Conservation (phyloP, 2,329 filamentous ascomycete species). For the Colletotrichum tabaci region DNA sequence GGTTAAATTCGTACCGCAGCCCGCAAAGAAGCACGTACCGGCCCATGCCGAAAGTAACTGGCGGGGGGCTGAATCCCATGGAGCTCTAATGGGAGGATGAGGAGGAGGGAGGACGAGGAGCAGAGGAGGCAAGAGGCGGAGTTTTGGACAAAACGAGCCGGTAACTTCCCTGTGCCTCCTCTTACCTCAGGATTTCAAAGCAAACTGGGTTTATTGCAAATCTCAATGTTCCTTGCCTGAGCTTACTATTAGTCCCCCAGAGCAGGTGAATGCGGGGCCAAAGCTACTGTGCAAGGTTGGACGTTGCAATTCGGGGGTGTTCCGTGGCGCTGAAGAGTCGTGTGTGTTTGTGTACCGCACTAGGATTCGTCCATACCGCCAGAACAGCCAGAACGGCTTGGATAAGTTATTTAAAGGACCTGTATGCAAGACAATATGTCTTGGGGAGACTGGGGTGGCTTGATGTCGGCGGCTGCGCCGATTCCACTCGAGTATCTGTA, state of each 20-base stretch:
- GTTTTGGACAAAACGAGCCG: slow-evolving; percentile 3
- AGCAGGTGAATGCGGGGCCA: slow-evolving; percentile 24
- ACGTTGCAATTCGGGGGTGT: slow-evolving; percentile 12
- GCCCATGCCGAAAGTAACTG: slow-evolving; percentile 24
- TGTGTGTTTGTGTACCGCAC: neutral
- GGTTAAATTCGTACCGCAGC: slow-evolving; percentile 31
- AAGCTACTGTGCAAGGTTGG: slow-evolving; percentile 15
- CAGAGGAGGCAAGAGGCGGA: neutral
- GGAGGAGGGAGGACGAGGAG: neutral
- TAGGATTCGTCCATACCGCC: neutral
- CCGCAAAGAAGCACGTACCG: slow-evolving; percentile 17
- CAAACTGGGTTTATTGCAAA: slow-evolving; percentile 20
- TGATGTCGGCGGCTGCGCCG: slow-evolving; percentile 3
- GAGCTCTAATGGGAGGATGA: neutral
- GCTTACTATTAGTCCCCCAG: neutral
- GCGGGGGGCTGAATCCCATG: neutral
- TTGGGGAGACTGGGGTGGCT: neutral
- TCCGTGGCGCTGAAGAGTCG: neutral
- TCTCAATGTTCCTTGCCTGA: slow-evolving; percentile 8
- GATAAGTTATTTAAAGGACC: neutral
- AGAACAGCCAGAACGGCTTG: neutral
- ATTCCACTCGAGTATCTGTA: neutral
- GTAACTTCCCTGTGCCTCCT: slow-evolving; percentile 15
- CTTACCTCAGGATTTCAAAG: slow-evolving; percentile 40
- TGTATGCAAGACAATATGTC: neutral